These are phyloP conservation scores for Cladorrhinum samala DNA, from an alignment of 495 filamentous ascomycete genomes.

Conservation along the genomic window DNA sequence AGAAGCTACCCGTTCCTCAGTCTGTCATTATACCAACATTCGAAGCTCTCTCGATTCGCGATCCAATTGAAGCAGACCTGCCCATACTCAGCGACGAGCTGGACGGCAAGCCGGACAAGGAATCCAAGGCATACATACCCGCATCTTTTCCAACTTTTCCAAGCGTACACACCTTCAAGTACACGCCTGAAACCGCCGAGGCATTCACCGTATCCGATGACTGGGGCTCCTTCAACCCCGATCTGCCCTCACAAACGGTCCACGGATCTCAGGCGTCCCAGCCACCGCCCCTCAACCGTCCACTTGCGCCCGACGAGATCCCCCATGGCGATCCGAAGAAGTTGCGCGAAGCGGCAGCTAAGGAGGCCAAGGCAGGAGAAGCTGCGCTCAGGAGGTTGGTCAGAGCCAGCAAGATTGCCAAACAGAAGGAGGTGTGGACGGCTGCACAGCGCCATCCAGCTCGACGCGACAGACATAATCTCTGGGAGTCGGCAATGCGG, in stretches of 20 bases:
- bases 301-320: constrained; percentile 27
- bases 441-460: constrained; percentile 30
- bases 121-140: constrained; percentile 36
- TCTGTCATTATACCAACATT: constrained; percentile 25
- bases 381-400: constrained; percentile 38
- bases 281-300: constrained; percentile 19
- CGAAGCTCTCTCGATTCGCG: constrained; percentile 24
- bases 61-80: constrained; percentile 28
- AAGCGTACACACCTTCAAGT: constrained; percentile 41
- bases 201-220: constrained; percentile 20
- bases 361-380: constrained; percentile 42
- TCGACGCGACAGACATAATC: constrained; percentile 30
- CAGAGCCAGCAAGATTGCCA: constrained; percentile 42
- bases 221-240: constrained; percentile 16
- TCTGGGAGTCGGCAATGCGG: constrained; percentile 41
- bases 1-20: constrained; percentile 24
- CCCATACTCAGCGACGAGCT: constrained; percentile 37
- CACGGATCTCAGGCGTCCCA: constrained; percentile 11
- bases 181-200: constrained; percentile 32
- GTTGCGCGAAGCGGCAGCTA: constrained; percentile 37
- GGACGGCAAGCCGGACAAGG: constrained; percentile 38
- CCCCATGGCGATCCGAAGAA: constrained; percentile 32
- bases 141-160: constrained; percentile 39
- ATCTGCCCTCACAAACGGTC: constrained; percentile 6
- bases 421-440: constrained; percentile 42